Base-by-base conservation (phyloP, 2,329 filamentous ascomycete species). In the Aspergillus ruber region DNA sequence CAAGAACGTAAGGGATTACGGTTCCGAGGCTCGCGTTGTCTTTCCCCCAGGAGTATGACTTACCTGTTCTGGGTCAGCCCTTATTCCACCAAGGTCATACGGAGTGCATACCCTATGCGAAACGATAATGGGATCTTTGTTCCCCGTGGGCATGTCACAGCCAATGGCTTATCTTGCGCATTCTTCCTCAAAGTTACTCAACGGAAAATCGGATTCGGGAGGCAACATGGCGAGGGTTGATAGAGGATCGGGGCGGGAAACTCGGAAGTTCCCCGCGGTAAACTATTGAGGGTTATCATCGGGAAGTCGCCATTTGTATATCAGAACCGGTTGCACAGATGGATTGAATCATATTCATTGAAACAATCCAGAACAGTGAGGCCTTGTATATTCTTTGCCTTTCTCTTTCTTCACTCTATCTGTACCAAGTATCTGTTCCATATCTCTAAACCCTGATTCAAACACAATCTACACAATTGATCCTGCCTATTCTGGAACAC, bases 191-290 rank as follows among this genome's bases (percentile, higher is more conserved):
- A 62, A 59, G 58, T 60, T 65, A 61, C 36, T 65, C 57, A 51
- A 45, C 62, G 60, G 62, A 53, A 60, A 60, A 61, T 39, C 36
- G 36, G 36, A 12, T 39, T 39, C 17, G 36, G 25, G 15, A 39
- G 17, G 17, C 36, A 10, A 15, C 15, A 39, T 39, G 36, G 36
- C 17, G 18, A 20, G 18, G 36, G 36, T 39, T 39, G 17, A 39
- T 39, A 39, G 36, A 39, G 36, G 53, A 54, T 60, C 56, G 56
- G 56, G 44, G 39, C 63, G 64, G 63, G 53, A 66, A 67, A 66
- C 55, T 49, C 12, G 13, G 43, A 36, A 44, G 56, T 65, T 67
- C 64, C 54, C 64, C 64, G 64, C 64, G 64, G 64, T 51, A 66
- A 67, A 63, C 57, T 43, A 15, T 39, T 40, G 32, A 43, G 49